Percentiles rank a stretch among this genome's conserved stretches.
phyloP scores from a whole-genome alignment of 345 rosid species.

The Gynandropsis gynandra region DNA sequence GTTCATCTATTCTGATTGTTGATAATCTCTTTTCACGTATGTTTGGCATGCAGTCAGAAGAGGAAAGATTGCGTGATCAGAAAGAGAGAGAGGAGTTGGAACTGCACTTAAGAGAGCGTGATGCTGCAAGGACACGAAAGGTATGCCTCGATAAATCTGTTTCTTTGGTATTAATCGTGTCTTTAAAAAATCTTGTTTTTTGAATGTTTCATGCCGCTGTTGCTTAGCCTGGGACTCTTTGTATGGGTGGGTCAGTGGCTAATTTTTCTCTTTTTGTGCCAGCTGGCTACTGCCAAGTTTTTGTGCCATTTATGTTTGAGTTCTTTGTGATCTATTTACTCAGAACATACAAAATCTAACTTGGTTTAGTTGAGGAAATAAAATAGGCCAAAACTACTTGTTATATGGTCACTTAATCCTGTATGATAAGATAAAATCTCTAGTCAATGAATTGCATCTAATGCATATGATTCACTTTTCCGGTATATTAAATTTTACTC shows the following conservation, averaged over 20 bases:
- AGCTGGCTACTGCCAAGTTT: too few species aligned
- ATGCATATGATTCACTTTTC: slow-evolving; percentile 7
- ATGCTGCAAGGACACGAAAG: slow-evolving; percentile 76
- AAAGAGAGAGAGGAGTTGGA: slow-evolving; percentile 86
- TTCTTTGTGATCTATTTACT: neutral
- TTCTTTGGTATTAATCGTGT: slow-evolving; percentile 16
- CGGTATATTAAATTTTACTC: neutral
- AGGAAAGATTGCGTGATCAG: slow-evolving; percentile 87
- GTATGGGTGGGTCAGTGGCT: too few species aligned
- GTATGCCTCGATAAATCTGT: slow-evolving; percentile 30
- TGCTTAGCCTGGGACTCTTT: slow-evolving; percentile 4
- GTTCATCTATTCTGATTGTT: neutral
- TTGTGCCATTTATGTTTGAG: slow-evolving; percentile 5
- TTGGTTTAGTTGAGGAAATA: slow-evolving; percentile 13
- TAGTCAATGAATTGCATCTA: slow-evolving; percentile 7
- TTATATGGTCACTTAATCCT: neutral
- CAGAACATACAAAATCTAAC: slow-evolving; percentile 7
- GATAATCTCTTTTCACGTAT: slow-evolving; percentile 11
- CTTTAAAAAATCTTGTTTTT: slow-evolving; percentile 7
- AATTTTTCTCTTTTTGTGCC: too few species aligned
- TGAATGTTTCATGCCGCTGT: slow-evolving; percentile 7
- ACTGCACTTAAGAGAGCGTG: slow-evolving; percentile 73
- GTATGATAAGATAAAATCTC: slow-evolving; percentile 12
- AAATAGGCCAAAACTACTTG: slow-evolving; percentile 3
- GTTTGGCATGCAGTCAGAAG: slow-evolving; percentile 60